A percentile compares a stretch with the other conserved stretches of the same genome.
Conservation (phyloP, 2,329 filamentous ascomycete genomes). For the Acrocalymma vagum region DNA sequence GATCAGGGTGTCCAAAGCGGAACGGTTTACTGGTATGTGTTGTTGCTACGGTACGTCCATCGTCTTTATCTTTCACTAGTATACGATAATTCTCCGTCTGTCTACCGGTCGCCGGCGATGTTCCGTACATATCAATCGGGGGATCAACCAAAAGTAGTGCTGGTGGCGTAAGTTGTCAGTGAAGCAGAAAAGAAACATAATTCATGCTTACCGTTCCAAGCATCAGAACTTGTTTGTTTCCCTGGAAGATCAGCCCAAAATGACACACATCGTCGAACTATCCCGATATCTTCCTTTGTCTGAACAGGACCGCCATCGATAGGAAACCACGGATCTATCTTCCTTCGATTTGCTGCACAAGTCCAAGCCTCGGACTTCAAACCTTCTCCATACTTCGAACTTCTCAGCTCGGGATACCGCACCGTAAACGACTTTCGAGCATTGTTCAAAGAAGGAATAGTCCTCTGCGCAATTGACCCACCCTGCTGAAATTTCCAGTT, state of each 20-base stretch:
- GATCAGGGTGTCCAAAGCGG: background rate
- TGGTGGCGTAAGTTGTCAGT: background rate
- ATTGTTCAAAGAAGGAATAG: slow-evolving; percentile 4
- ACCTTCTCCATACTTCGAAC: background rate
- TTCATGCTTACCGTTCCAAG: slow-evolving; percentile 4
- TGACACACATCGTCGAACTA: slow-evolving; percentile 2
- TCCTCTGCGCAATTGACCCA: slow-evolving; percentile 1
- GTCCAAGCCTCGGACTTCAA: background rate
- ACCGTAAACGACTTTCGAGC: slow-evolving; percentile 1
- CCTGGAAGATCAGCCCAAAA: slow-evolving; percentile 3
- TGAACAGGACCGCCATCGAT: background rate
- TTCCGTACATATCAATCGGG: background rate
- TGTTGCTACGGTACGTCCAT: too few relatives aligned
- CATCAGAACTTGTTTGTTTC: background rate
- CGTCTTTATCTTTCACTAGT: too few relatives aligned
- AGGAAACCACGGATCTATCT: slow-evolving; percentile 2
- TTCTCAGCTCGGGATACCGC: slow-evolving; percentile 4
- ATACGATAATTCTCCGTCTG: too few relatives aligned
- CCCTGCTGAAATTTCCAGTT: slow-evolving; percentile 3
- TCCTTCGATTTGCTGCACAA: slow-evolving; percentile 6
- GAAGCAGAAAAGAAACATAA: too few relatives aligned
- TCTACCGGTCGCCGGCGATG: background rate
- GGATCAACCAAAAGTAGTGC: slow-evolving; percentile 9
- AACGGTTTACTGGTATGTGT: too few relatives aligned
- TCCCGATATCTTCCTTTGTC: background rate